phyloP scores from a whole-genome alignment of 2,329 filamentous ascomycete species.

The Pezicula radicicola region DNA sequence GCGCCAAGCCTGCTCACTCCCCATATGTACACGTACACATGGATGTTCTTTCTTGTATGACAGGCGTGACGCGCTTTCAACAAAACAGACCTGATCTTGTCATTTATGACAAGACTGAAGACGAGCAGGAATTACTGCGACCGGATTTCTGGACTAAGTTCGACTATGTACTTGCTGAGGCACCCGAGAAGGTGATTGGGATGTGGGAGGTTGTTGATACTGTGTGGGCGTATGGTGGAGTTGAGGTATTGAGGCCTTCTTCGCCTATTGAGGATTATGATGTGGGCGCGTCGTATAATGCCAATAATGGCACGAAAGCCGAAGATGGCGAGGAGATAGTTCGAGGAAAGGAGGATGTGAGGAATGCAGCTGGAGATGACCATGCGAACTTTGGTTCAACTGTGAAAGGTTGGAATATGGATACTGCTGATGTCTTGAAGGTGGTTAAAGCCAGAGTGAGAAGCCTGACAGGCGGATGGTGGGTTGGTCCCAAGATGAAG shows the following conservation, averaged over 20 bases:
- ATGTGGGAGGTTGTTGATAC: slow-evolving; percentile 57
- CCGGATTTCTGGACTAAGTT: slow-evolving; percentile 60
- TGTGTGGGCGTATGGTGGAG: slow-evolving; percentile 54
- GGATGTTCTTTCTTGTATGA: slow-evolving; percentile 68
- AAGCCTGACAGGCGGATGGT: slow-evolving; percentile 55
- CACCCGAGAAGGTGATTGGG: slow-evolving; percentile 42
- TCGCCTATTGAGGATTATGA: slow-evolving; percentile 13
- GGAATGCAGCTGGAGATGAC: slow-evolving; percentile 32
- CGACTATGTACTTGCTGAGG: slow-evolving; percentile 59
- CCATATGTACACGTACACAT: slow-evolving; percentile 51
- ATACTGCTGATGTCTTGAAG: slow-evolving; percentile 14
- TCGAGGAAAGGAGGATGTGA: slow-evolving; percentile 13
- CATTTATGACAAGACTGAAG: slow-evolving; percentile 62
- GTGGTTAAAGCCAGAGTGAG: slow-evolving; percentile 35
- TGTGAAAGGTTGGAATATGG: slow-evolving; percentile 10
- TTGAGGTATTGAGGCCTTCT: slow-evolving; percentile 54
- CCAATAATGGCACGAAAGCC: slow-evolving; percentile 18
- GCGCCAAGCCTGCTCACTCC: slow-evolving; percentile 25
- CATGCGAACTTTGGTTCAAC: slow-evolving; percentile 26
- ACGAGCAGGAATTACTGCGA: slow-evolving; percentile 37
- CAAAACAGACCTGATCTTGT: slow-evolving; percentile 30
- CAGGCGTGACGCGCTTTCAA: slow-evolving; percentile 64
- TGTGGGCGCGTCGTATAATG: slow-evolving; percentile 18
- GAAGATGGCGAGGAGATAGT: slow-evolving; percentile 5
- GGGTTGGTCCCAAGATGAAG: slow-evolving; percentile 60